Percentiles rank a stretch among this genome's conserved stretches.
phyloP scores from a whole-genome alignment of 352 stramenopile genomes.

The Globisporangium parvum region DNA sequence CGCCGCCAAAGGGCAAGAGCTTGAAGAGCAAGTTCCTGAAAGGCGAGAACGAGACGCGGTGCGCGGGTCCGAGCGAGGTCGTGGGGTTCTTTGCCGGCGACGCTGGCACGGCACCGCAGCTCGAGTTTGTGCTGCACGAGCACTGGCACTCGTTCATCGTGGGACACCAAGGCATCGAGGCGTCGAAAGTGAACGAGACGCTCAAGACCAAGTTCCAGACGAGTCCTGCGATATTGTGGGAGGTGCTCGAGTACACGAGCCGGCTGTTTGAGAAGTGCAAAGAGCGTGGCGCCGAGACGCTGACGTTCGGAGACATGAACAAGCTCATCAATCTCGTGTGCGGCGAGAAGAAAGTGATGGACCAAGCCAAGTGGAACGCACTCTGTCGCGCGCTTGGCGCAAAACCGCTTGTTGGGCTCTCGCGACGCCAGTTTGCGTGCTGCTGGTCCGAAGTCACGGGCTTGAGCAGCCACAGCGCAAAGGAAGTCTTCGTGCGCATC shows the following conservation, averaged over 20 bases:
- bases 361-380: slow-evolving; percentile 21
- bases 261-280: slow-evolving; percentile 46
- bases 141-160: slow-evolving; percentile 55
- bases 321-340: slow-evolving; percentile 30
- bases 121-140: slow-evolving; percentile 43
- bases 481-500: slow-evolving; percentile 41
- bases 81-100: slow-evolving; percentile 21
- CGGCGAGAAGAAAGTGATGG: slow-evolving; percentile 26
- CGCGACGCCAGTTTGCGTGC: slow-evolving; percentile 45
- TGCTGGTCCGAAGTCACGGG: slow-evolving; percentile 44
- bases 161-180: slow-evolving; percentile 36
- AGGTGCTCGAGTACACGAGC: slow-evolving; percentile 52
- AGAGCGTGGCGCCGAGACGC: slow-evolving; percentile 12
- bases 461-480: slow-evolving; percentile 27
- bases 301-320: slow-evolving; percentile 31
- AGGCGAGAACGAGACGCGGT: slow-evolving; percentile 6
- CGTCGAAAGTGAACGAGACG: slow-evolving; percentile 32
- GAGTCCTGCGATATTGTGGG: slow-evolving; percentile 33
- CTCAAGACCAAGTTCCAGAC: slow-evolving; percentile 41
- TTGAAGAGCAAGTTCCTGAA: slow-evolving; percentile 2
- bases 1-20: slow-evolving; percentile 7
- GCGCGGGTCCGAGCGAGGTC: slow-evolving; percentile 40
- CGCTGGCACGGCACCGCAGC: slow-evolving; percentile 15
- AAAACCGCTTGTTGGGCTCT: slow-evolving; percentile 27
- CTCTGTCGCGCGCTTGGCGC: slow-evolving; percentile 34